Conservation (phyloP, 441 rosid species). For the Rhodomyrtus psidioides region DNA sequence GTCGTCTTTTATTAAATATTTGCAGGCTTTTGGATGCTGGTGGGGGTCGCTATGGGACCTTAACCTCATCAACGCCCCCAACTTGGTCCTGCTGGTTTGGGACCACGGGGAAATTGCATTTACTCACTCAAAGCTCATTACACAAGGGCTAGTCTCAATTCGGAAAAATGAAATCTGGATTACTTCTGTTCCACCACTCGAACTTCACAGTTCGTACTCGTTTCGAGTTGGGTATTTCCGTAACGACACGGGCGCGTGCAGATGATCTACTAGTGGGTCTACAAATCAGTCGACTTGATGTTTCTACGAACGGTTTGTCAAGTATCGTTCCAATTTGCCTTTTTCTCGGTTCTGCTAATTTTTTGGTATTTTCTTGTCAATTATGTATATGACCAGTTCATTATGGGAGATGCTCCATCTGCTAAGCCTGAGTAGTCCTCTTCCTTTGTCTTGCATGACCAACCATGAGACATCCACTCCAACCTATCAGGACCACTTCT, state of each 20-base stretch:
- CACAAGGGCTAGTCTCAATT: not conserved
- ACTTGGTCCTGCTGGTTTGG: not conserved
- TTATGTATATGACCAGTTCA: not conserved
- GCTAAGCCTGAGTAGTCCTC: not conserved
- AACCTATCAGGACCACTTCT: not conserved
- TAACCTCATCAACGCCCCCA: not conserved
- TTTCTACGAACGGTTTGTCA: not conserved
- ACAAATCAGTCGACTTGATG: not conserved
- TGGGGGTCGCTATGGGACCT: not conserved
- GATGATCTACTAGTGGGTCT: not conserved
- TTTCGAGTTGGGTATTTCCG: not conserved
- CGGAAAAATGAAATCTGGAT: not conserved
- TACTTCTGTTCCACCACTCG: not conserved
- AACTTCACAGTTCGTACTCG: not conserved
- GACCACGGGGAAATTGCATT: not conserved
- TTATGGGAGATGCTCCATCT: not conserved
- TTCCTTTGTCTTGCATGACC: not conserved
- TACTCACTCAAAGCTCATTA: not conserved
- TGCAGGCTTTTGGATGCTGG: not conserved
- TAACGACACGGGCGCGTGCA: not conserved
- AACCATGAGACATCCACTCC: not conserved
- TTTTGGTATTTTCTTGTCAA: not conserved
- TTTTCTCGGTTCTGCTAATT: not conserved
- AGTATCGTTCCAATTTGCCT: not conserved
- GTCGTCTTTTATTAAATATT: not conserved